These are phyloP conservation scores for Populus tomentosa DNA, from an alignment of 441 rosid genomes.

Conservation along the genomic window DNA sequence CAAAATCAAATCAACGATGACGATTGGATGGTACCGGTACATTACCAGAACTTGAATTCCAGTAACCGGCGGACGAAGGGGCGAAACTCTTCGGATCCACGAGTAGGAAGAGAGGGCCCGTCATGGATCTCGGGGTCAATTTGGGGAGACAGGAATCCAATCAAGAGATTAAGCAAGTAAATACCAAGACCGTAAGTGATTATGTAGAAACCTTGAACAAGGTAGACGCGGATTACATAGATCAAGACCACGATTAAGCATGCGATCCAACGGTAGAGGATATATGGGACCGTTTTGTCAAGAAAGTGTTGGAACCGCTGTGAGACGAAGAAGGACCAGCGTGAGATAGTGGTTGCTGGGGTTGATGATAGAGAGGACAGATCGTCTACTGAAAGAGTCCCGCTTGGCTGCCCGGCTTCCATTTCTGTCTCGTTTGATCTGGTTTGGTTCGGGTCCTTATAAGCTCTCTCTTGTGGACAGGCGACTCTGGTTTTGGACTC, in stretches of 20 bases:
- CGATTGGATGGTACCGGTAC: background rate
- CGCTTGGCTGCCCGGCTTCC: conserved; percentile 48
- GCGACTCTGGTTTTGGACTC: background rate
- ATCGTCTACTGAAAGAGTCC: conserved; percentile 32
- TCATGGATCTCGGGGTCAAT: conserved; percentile 66
- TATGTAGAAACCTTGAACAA: conserved; percentile 79
- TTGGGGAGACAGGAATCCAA: conserved; percentile 83
- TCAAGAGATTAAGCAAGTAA: conserved; percentile 63
- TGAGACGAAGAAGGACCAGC: conserved; percentile 39
- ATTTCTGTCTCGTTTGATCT: conserved; percentile 21
- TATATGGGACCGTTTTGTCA: conserved; percentile 70
- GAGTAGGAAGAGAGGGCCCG: conserved; percentile 67
- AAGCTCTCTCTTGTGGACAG: background rate
- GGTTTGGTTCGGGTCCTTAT: background rate
- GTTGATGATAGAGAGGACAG: conserved; percentile 32
- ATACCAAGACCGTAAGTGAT: conserved; percentile 77
- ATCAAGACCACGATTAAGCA: conserved; percentile 40
- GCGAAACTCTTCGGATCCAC: conserved; percentile 82
- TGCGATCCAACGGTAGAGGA: conserved; percentile 67
- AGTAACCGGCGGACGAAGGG: conserved; percentile 86
- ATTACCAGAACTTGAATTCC: conserved; percentile 86
- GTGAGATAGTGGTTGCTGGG: conserved; percentile 41
- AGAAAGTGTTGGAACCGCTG: conserved; percentile 71
- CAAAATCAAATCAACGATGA: background rate
- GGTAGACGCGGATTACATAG: conserved; percentile 71